A percentile compares a stretch with the other conserved stretches of the same genome.
Conservation (phyloP, 2,329 filamentous ascomycete genomes). For the Xylariales sp. region DNA sequence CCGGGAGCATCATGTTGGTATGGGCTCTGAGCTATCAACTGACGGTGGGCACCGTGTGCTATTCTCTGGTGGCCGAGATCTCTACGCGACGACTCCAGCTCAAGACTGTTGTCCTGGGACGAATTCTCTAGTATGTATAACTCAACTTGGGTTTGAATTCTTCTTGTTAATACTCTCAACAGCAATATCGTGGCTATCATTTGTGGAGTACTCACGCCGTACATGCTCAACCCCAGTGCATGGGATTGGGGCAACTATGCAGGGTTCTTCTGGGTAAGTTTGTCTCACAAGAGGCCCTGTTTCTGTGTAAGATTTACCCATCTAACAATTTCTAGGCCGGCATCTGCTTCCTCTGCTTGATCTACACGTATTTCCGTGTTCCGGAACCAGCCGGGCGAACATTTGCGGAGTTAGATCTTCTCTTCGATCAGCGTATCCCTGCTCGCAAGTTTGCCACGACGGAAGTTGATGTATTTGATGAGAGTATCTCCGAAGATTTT, state of each 20-base stretch:
- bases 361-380: constrained; percentile 77
- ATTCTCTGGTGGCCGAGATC: constrained; percentile 81
- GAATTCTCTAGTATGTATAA: constrained; percentile 61
- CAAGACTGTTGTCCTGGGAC: constrained; percentile 85
- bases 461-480: constrained; percentile 52
- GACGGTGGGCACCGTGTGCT: constrained; percentile 84
- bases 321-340: too few relatives aligned
- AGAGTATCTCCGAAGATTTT: constrained; percentile 42
- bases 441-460: constrained; percentile 68
- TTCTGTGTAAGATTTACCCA: too few relatives aligned
- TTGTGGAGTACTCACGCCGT: constrained; percentile 77
- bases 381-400: constrained; percentile 77
- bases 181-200: constrained; percentile 79
- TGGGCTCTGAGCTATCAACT: constrained; percentile 84
- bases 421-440: constrained; percentile 71
- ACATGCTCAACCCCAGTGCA: constrained; percentile 83
- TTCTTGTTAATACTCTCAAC: constrained; percentile 10
- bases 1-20: constrained; percentile 78
- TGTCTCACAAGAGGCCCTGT: too few relatives aligned
- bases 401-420: constrained; percentile 80
- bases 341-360: constrained; percentile 73
- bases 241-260: constrained; percentile 89
- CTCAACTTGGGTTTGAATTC: neutral
- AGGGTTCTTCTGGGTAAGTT: constrained; percentile 77
- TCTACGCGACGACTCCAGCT: constrained; percentile 80